Conservation (phyloP, 371 early-diverging fungal genomes). For the Chytridiales sp. region DNA sequence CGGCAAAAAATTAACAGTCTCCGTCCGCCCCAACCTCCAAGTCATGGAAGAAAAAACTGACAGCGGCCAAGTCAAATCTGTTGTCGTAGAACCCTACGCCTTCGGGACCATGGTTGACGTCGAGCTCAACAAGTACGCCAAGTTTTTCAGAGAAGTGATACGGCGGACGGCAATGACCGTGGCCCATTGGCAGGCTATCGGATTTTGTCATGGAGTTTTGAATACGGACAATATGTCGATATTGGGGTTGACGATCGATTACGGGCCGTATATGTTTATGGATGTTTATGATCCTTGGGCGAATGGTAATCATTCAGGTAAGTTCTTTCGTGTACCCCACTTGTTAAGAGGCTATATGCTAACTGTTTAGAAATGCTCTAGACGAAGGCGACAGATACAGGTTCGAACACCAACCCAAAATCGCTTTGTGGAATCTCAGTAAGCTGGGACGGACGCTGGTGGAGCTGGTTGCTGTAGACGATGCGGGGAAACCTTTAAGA, state of each 20-base stretch:
- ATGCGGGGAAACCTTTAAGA: constrained; percentile 39
- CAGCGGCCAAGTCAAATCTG: constrained; percentile 13
- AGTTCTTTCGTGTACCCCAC: too few relatives aligned
- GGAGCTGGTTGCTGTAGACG: constrained; percentile 62
- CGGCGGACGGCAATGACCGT: constrained; percentile 73
- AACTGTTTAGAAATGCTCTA: too few relatives aligned
- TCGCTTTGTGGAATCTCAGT: constrained; percentile 79
- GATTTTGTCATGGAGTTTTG: constrained; percentile 72
- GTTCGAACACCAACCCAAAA: constrained; percentile 78
- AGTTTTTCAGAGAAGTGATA: constrained; percentile 63
- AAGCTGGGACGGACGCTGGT: constrained; percentile 69
- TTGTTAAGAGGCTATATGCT: constrained; percentile 8
- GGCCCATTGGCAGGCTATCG: constrained; percentile 84
- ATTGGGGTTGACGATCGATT: constrained; percentile 81
- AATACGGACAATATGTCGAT: constrained; percentile 92
- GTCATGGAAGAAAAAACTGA: constrained; percentile 15
- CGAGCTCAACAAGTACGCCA: constrained; percentile 56
- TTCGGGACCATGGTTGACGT: constrained; percentile 22
- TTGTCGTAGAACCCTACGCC: constrained; percentile 20
- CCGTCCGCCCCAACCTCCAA: constrained; percentile 5
- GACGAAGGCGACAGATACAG: constrained; percentile 63
- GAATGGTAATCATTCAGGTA: constrained; percentile 75
- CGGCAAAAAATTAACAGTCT: not conserved
- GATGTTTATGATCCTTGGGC: constrained; percentile 78
- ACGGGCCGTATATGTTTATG: constrained; percentile 80